Evolutionary conservation across 2,329 filamentous ascomycete species (phyloP), one percentile per base, ranked within the genome.

Genomic region (Talaromyces amestolkiae): DNA sequence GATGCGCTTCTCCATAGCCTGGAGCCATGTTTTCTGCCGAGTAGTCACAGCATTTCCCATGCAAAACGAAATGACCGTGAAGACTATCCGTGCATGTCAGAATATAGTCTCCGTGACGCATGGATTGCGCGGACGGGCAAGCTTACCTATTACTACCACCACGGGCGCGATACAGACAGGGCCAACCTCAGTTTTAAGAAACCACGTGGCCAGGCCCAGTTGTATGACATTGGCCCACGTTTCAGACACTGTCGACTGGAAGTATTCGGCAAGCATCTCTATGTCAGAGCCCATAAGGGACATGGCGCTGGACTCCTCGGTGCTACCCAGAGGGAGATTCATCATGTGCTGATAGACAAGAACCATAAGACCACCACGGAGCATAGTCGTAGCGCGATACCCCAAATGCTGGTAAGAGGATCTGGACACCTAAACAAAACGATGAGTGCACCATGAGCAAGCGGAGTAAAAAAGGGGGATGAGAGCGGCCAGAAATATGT

Each of bases 271-370:
- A 15, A 71, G 63, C 69, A 70, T 71, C 22, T 71, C 69, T 27
- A 71, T 67, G n/a, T 71, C 69, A 17, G 69, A 58, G 1, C 69
- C 69, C 58, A 71, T 66, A 11, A 71, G 68, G 13, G 69, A 62
- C 68, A 71, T 70, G 17, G 69, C 69, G 64, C 69, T 70, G 27
- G 69, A 70, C 56, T 71, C 69, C n/a, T 71, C 69, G 17, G 39
- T 43, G 39, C 39, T 43, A 9, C 17, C 7, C 2, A 4, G 17
- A 43, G 39, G 39, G 17, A 43, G 39, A 43, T 43, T 43, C 39
- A 43, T 43, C 39, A 43, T 43, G 39, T 43, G 39, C 17, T 43
- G 39, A 9, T 43, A 43, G 17, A 43, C 39, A 1, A 43, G 17
- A n/a, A 7, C 39, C 17, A 43, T 43, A n/a, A 43, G 39, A n/a